These are phyloP conservation scores for Kwoniella shandongensis DNA, from an alignment of 768 basidiomycete species.

Conservation along the genomic window DNA sequence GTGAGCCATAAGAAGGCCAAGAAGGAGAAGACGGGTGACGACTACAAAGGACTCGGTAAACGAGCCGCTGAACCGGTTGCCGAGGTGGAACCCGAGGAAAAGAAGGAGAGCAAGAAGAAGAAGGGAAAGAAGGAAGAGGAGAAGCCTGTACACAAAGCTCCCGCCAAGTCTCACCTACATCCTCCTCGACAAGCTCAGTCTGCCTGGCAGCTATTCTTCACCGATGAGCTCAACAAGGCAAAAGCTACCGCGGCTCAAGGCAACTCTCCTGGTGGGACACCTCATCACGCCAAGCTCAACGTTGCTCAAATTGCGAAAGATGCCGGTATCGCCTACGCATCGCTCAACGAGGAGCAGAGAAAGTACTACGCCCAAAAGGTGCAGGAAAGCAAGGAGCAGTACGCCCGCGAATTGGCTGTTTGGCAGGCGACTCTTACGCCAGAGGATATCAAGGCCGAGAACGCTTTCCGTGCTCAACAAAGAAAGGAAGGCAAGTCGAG, in stretches of 20 bases:
- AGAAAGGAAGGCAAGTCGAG: constrained; percentile 89
- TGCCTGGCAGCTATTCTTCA: constrained; percentile 95
- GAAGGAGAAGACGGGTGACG: constrained; percentile 24
- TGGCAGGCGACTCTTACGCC: constrained; percentile 89
- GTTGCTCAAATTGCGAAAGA: constrained; percentile 94
- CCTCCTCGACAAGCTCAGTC: constrained; percentile 90
- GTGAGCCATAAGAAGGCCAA: constrained; percentile 27
- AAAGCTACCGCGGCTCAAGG: constrained; percentile 43
- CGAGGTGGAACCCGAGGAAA: constrained; percentile 23
- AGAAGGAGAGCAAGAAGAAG: constrained; percentile 27
- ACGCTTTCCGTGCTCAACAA: constrained; percentile 84
- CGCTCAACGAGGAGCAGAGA: constrained; percentile 73
- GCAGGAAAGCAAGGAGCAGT: constrained; percentile 76
- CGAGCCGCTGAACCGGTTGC: constrained; percentile 32
- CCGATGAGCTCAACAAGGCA: constrained; percentile 81
- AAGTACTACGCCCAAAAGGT: constrained; percentile 82
- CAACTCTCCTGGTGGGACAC: constrained; percentile 45
- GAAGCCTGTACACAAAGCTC: constrained; percentile 30
- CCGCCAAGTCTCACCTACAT: constrained; percentile 71
- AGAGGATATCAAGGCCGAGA: constrained; percentile 92
- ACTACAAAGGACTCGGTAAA: constrained; percentile 42
- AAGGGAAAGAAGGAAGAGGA: constrained; percentile 35
- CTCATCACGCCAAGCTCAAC: constrained; percentile 69
- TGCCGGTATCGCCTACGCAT: constrained; percentile 85
- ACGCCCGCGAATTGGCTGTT: constrained; percentile 74